These are phyloP conservation scores for Elsinoe arachidis DNA, from an alignment of 2,329 filamentous ascomycete species.

Conservation along the genomic window DNA sequence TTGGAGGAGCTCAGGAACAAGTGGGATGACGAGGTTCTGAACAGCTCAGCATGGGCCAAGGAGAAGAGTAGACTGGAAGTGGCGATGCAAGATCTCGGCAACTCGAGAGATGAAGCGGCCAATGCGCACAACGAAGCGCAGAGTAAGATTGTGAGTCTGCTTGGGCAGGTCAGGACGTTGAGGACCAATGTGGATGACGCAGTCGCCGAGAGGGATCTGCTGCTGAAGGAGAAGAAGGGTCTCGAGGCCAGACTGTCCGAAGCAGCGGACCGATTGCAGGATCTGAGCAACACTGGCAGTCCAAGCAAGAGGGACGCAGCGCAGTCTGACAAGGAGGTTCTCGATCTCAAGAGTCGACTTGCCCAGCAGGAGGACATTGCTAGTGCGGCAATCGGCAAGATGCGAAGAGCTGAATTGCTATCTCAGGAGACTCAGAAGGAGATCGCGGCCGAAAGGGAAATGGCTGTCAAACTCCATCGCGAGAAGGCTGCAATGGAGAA, in stretches of 20 bases:
- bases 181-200: slow-evolving; percentile 80
- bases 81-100: slow-evolving; percentile 77
- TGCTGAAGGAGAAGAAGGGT: slow-evolving; percentile 81
- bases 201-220: slow-evolving; percentile 71
- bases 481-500: slow-evolving; percentile 88
- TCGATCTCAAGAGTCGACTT: slow-evolving; percentile 79
- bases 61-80: slow-evolving; percentile 89
- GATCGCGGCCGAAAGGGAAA: slow-evolving; percentile 75
- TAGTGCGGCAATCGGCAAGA: slow-evolving; percentile 87
- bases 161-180: slow-evolving; percentile 80
- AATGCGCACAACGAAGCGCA: slow-evolving; percentile 92
- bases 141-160: slow-evolving; percentile 77
- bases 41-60: slow-evolving; percentile 96
- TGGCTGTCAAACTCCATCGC: slow-evolving; percentile 71
- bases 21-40: slow-evolving; percentile 97
- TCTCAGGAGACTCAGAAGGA: slow-evolving; percentile 88
- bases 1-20: slow-evolving; percentile 89
- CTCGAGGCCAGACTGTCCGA: slow-evolving; percentile 79
- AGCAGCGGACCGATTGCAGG: slow-evolving; percentile 79
- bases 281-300: slow-evolving; percentile 67
- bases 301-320: slow-evolving; percentile 86
- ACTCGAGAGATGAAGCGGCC: slow-evolving; percentile 88
- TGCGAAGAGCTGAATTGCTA: slow-evolving; percentile 85
- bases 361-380: slow-evolving; percentile 92
- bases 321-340: slow-evolving; percentile 74